Percentiles rank a stretch among this genome's conserved stretches.
phyloP scores from a whole-genome alignment of 345 rosid genomes.

The Eucalyptus tenuipes region DNA sequence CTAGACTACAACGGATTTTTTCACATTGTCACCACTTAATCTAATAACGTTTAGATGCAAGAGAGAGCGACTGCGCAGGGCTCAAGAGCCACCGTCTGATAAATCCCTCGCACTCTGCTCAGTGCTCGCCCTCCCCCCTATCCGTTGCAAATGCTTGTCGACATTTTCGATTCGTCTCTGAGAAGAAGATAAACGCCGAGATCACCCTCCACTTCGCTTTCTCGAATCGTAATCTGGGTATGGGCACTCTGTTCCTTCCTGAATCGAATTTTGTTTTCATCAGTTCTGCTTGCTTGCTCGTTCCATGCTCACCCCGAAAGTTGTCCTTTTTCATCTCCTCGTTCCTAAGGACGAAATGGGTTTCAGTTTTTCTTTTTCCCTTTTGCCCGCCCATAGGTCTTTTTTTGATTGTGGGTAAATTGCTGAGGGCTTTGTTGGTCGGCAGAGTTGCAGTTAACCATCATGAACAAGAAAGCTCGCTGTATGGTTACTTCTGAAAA shows the following conservation, averaged over 20 bases:
- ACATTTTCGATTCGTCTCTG: neutral
- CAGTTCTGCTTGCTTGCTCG: neutral
- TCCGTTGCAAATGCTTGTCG: neutral
- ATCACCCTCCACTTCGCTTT: neutral
- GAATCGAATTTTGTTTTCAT: neutral
- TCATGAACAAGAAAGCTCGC: neutral
- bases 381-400: neutral
- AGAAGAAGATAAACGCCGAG: neutral
- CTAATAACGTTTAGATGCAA: fast-evolving
- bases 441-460: neutral
- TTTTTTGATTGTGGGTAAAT: neutral
- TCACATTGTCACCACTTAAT: fast-evolving
- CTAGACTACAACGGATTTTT: conserved; percentile 28
- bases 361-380: neutral
- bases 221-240: neutral
- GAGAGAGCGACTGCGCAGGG: fast-evolving
- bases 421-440: neutral
- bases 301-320: neutral
- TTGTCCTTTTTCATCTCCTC: neutral
- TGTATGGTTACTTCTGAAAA: neutral
- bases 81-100: neutral
- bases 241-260: neutral
- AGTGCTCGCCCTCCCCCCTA: fast-evolving
- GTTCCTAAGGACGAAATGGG: neutral
- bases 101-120: neutral